phyloP scores from a whole-genome alignment of 2,329 filamentous ascomycete genomes.

The Apiospora hydei region DNA sequence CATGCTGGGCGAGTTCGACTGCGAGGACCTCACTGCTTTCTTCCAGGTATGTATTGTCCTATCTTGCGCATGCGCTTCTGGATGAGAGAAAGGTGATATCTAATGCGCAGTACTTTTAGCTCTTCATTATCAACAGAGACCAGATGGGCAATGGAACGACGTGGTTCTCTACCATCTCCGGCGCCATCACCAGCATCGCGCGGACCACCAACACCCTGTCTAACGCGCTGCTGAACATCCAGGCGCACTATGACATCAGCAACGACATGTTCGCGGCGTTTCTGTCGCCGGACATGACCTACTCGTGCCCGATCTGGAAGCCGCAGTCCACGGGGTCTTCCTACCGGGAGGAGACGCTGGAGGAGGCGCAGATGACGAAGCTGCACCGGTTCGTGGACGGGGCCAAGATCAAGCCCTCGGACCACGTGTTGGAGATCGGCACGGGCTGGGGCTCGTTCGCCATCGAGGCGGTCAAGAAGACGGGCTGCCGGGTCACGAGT shows the following conservation, averaged over 20 bases:
- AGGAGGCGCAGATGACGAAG: constrained; percentile 73
- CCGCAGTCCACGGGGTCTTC: constrained; percentile 48
- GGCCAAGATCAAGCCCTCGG: constrained; percentile 66
- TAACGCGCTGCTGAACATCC: constrained; percentile 70
- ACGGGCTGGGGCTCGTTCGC: constrained; percentile 80
- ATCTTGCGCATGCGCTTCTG: not conserved
- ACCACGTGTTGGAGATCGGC: constrained; percentile 78
- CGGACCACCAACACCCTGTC: constrained; percentile 63
- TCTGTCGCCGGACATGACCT: constrained; percentile 78
- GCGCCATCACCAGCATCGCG: constrained; percentile 64
- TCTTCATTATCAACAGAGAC: constrained; percentile 75
- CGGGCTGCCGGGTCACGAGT: constrained; percentile 73
- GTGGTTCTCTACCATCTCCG: constrained; percentile 64
- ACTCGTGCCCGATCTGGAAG: constrained; percentile 74
- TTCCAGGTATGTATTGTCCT: constrained; percentile 61
- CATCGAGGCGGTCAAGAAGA: constrained; percentile 70
- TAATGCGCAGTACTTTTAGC: constrained; percentile 45
- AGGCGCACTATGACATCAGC: constrained; percentile 77
- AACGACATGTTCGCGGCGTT: constrained; percentile 81
- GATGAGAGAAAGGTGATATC: not conserved
- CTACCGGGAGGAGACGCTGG: constrained; percentile 61
- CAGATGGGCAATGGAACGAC: constrained; percentile 70
- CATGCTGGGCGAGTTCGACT: constrained; percentile 76
- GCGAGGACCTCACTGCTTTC: constrained; percentile 70
- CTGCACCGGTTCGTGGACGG: constrained; percentile 70